These are phyloP conservation scores for Pleurotus platypus DNA, from an alignment of 768 basidiomycete species.

Conservation along the genomic window DNA sequence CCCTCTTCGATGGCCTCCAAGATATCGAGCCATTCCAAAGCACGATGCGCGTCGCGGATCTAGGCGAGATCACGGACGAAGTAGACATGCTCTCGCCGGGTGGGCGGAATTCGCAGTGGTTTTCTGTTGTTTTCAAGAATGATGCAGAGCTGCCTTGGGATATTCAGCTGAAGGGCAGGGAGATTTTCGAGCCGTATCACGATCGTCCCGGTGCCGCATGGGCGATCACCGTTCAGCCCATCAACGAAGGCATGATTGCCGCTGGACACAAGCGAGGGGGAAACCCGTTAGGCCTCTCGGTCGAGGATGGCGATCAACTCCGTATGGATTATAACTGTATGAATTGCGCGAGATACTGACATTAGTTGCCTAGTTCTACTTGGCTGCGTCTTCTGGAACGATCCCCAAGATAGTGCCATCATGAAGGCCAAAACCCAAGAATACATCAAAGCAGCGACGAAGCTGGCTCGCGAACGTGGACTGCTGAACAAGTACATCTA, in stretches of 20 bases:
- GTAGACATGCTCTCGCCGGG: neutral
- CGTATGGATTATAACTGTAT: neutral
- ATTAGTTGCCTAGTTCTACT: neutral
- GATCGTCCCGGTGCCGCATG: neutral
- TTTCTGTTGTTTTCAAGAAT: conserved; percentile 3
- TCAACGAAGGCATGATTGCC: conserved; percentile 3
- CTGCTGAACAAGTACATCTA: conserved; percentile 6
- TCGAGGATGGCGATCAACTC: conserved; percentile 9
- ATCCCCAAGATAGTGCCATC: conserved; percentile 6
- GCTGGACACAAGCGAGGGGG: conserved; percentile 4
- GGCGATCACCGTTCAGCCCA: conserved; percentile 6
- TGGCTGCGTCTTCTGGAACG: conserved; percentile 7
- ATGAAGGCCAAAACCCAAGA: conserved; percentile 1
- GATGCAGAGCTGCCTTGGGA: conserved; percentile 5
- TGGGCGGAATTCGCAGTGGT: conserved; percentile 6
- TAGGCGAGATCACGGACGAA: neutral
- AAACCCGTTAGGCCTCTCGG: conserved; percentile 4
- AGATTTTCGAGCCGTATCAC: neutral
- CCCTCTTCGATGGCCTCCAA: neutral
- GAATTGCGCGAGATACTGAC: neutral
- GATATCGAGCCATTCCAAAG: neutral
- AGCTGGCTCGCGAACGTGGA: conserved; percentile 3
- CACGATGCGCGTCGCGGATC: neutral
- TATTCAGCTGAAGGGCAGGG: conserved; percentile 5
- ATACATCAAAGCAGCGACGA: neutral